Conservation (phyloP, 164 flowering plant species). For the Annona cherimola region DNA sequence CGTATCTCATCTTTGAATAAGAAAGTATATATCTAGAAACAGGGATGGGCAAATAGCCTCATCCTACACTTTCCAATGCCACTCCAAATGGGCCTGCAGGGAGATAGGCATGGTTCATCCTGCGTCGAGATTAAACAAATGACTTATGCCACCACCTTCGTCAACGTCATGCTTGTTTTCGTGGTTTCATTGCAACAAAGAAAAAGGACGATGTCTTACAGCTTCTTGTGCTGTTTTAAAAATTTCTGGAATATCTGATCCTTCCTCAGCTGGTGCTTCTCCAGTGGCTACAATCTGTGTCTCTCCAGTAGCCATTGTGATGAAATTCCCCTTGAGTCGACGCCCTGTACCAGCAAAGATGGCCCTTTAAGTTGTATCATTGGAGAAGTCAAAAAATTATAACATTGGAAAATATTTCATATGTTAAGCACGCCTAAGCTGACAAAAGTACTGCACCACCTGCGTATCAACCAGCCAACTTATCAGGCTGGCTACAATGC, state of each 20-base stretch:
- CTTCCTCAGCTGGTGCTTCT: constrained; percentile 36
- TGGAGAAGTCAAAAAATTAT: no score
- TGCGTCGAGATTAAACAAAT: no score
- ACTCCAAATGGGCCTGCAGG: no score
- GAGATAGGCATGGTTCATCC: no score
- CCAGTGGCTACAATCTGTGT: neutral
- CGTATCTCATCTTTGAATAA: no score
- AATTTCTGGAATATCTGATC: constrained; percentile 58
- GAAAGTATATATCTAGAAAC: no score
- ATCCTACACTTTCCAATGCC: no score
- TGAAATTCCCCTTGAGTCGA: constrained; percentile 64
- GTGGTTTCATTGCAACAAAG: neutral
- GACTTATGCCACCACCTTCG: no score
- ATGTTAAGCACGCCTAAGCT: neutral
- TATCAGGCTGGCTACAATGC: no score
- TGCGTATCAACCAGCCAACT: neutral
- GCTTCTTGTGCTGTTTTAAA: constrained; percentile 56
- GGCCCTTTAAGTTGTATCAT: no score
- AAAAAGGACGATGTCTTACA: constrained; percentile 32
- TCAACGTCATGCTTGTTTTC: neutral
- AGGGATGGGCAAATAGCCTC: no score
- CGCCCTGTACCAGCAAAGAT: constrained; percentile 40
- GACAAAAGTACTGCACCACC: neutral
- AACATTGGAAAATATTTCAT: neutral
- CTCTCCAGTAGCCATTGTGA: constrained; percentile 69